Conservation (phyloP, 2,329 filamentous ascomycete genomes). For the Colletotrichum chrysophilum region DNA sequence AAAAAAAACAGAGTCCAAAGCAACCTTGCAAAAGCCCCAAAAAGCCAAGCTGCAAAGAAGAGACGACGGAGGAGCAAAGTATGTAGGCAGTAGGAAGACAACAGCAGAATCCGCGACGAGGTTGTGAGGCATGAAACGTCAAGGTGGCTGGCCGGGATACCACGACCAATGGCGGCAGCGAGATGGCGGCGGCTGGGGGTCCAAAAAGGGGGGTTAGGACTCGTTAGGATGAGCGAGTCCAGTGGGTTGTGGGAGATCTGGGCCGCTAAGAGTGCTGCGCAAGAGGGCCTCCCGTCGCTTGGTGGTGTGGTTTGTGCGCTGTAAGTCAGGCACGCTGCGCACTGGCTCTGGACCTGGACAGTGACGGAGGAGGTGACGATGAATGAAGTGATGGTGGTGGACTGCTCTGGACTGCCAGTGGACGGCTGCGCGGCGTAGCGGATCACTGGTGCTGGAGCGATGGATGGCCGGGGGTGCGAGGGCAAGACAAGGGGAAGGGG, state of each 20-base stretch:
- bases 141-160: constrained; percentile 26
- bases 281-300: neutral
- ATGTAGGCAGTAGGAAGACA: neutral
- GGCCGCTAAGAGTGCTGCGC: neutral
- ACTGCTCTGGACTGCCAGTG: constrained; percentile 3
- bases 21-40: neutral
- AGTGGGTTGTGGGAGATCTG: constrained; percentile 5
- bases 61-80: neutral
- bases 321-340: neutral
- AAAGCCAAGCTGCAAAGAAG: neutral
- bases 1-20: neutral
- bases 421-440: neutral
- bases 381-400: neutral
- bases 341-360: neutral
- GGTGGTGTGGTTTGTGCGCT: neutral
- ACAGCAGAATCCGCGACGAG: constrained; percentile 32
- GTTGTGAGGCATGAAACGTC: constrained; percentile 34
- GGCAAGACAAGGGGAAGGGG: neutral
- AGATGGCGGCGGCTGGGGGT: neutral
- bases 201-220: constrained; percentile 4
- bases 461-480: neutral
- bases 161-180: constrained; percentile 23
- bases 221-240: neutral
- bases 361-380: neutral
- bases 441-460: neutral